A percentile compares a stretch with the other conserved stretches of the same genome.
Evolutionary conservation across 495 filamentous ascomycete species (phyloP).

Genomic region (Hyaloscypha finlandica): DNA sequence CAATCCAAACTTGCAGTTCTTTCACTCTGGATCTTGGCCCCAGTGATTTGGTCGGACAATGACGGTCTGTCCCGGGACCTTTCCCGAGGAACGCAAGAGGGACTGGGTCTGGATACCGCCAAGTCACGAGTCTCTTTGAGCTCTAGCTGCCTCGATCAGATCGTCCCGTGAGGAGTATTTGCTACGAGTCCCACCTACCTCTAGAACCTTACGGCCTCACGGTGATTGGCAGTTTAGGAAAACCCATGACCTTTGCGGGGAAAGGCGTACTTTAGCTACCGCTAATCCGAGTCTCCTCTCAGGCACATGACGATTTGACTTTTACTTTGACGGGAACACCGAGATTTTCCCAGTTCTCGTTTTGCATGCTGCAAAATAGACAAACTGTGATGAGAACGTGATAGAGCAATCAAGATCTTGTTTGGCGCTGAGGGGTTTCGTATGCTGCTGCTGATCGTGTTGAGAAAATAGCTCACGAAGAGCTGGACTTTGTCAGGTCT

Average conservation of each 20-base stretch:
- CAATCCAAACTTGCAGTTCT: conserved; percentile 2
- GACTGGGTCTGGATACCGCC: neutral
- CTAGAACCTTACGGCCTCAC: neutral
- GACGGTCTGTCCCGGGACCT: neutral
- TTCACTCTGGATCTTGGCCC: neutral
- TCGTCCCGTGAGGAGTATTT: neutral
- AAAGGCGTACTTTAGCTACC: conserved; percentile 3
- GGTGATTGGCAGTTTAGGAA: neutral
- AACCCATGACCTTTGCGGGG: conserved; percentile 5
- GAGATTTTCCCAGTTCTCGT: neutral
- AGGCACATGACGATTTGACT: conserved; percentile 17
- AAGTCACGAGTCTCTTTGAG: neutral
- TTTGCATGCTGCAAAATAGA: neutral
- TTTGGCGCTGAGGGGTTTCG: neutral
- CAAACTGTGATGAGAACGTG: neutral
- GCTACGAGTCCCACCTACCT: neutral
- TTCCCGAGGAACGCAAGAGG: neutral
- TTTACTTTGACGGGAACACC: conserved; percentile 2
- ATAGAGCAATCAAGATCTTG: neutral
- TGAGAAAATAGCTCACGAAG: conserved; percentile 6
- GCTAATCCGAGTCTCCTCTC: neutral
- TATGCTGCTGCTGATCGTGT: neutral
- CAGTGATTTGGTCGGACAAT: conserved; percentile 5
- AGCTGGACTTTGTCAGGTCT: conserved; percentile 2
- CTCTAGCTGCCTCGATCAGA: neutral